phyloP scores from a whole-genome alignment of 108 stramenopile genomes.

The Parmales sp. region DNA sequence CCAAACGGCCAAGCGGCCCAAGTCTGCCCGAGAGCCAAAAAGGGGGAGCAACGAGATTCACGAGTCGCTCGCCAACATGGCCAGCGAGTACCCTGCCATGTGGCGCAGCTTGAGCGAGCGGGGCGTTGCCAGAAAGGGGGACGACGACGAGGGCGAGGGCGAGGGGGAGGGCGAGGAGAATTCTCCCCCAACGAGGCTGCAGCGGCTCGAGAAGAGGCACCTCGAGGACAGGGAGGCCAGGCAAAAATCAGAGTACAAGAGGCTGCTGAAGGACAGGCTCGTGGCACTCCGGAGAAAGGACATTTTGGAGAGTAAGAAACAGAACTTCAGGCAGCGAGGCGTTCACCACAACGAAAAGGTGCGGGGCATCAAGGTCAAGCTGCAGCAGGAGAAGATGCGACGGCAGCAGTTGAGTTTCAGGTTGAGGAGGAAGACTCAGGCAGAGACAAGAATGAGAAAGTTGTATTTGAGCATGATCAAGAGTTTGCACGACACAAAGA shows the following conservation, averaged over 20 bases:
- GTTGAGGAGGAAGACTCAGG: slow-evolving; percentile 1
- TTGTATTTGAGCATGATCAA: neutral
- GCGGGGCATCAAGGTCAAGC: slow-evolving; percentile 10
- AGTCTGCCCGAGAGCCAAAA: too few relatives aligned
- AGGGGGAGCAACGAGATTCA: neutral
- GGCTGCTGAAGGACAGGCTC: slow-evolving; percentile 10
- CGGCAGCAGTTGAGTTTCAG: slow-evolving; percentile 2
- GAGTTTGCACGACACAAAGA: neutral
- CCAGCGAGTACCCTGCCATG: slow-evolving; percentile 1
- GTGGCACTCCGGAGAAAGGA: neutral
- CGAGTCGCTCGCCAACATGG: neutral
- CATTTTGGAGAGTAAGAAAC: slow-evolving; percentile 3
- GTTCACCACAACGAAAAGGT: neutral
- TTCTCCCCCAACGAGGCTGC: neutral
- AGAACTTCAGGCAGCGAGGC: slow-evolving; percentile 1
- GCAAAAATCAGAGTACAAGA: neutral
- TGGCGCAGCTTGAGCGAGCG: slow-evolving; percentile 8
- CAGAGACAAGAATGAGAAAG: slow-evolving; percentile 2
- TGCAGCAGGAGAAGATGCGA: neutral
- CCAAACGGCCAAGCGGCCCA: neutral
- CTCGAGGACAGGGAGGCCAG: neutral
- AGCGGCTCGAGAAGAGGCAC: neutral
- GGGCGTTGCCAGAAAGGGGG: neutral
- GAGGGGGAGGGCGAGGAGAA: too few relatives aligned
- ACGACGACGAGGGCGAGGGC: neutral